These are phyloP conservation scores for Fusarium nisikadoi DNA, from an alignment of 2,329 filamentous ascomycete genomes.

Conservation along the genomic window DNA sequence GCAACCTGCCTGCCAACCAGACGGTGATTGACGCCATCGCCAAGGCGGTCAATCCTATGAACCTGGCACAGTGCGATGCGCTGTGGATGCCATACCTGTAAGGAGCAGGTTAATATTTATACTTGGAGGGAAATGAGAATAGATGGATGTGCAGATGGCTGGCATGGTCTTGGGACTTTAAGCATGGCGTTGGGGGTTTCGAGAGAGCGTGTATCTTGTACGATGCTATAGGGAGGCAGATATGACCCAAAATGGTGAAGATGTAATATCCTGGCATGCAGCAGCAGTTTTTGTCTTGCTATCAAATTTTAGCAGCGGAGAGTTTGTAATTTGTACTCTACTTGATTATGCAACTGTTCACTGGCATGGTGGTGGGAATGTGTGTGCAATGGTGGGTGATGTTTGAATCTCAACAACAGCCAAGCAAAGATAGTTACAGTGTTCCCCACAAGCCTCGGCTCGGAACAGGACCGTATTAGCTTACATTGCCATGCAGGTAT, in stretches of 20 bases:
- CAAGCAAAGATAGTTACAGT: background rate
- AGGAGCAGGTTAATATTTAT: slow-evolving; percentile 27
- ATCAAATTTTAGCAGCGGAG: background rate
- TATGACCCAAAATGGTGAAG: slow-evolving; percentile 11
- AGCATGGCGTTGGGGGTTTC: slow-evolving; percentile 45
- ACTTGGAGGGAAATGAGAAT: slow-evolving; percentile 9
- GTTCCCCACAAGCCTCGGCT: slow-evolving; percentile 31
- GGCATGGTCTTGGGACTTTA: slow-evolving; percentile 37
- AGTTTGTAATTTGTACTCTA: background rate
- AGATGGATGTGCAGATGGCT: slow-evolving; percentile 1
- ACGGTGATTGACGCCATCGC: slow-evolving; percentile 94
- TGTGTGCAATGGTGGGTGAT: background rate
- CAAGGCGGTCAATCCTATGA: slow-evolving; percentile 91
- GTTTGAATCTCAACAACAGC: background rate
- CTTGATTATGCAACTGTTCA: background rate
- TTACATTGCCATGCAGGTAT: background rate
- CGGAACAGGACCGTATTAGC: background rate
- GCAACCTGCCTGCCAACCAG: slow-evolving; percentile 93
- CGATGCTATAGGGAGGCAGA: slow-evolving; percentile 8
- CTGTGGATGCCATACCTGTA: slow-evolving; percentile 98
- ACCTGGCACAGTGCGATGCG: slow-evolving; percentile 87
- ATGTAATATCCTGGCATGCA: background rate
- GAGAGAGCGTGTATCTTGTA: slow-evolving; percentile 25
- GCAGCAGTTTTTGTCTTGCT: background rate
- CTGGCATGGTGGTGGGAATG: background rate